These are phyloP conservation scores for Stenocarpella maydis DNA, from an alignment of 2,329 filamentous ascomycete genomes.

Conservation along the genomic window DNA sequence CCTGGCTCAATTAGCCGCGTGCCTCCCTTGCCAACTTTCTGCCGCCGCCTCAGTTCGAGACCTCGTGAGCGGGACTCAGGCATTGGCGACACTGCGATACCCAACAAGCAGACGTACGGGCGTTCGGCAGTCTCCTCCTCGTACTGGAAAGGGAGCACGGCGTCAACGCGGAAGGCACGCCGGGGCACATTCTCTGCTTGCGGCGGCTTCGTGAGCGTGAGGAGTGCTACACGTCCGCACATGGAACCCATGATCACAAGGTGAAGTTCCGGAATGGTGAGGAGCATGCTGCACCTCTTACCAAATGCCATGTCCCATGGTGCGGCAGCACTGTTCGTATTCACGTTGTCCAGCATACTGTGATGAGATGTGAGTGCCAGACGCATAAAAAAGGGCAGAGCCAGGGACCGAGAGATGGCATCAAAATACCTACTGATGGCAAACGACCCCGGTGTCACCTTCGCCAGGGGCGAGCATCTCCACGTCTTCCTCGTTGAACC, in stretches of 20 bases:
- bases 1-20: slow-evolving; percentile 30
- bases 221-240: slow-evolving; percentile 70
- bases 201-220: slow-evolving; percentile 62
- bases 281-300: slow-evolving; percentile 68
- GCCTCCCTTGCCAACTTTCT: slow-evolving; percentile 4
- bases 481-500: slow-evolving; percentile 58
- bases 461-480: slow-evolving; percentile 53
- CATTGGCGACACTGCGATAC: slow-evolving; percentile 72
- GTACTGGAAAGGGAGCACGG: slow-evolving; percentile 55
- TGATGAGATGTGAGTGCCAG: neutral
- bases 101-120: slow-evolving; percentile 64
- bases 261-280: slow-evolving; percentile 74
- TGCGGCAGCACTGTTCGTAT: slow-evolving; percentile 40
- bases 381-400: neutral
- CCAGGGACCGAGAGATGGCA: too few species aligned
- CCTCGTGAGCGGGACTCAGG: slow-evolving; percentile 52
- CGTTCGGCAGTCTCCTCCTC: slow-evolving; percentile 56
- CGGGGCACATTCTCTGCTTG: slow-evolving; percentile 42
- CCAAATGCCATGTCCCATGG: slow-evolving; percentile 47
- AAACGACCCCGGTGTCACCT: slow-evolving; percentile 38
- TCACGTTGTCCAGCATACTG: slow-evolving; percentile 41
- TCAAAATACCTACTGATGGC: slow-evolving; percentile 38
- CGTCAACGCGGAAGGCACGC: slow-evolving; percentile 62
- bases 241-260: slow-evolving; percentile 73
- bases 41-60: slow-evolving; percentile 37